A percentile compares a stretch with the other conserved stretches of the same genome.
phyloP scores from a whole-genome alignment of 495 filamentous ascomycete species.

The Xylaria flabelliformis region DNA sequence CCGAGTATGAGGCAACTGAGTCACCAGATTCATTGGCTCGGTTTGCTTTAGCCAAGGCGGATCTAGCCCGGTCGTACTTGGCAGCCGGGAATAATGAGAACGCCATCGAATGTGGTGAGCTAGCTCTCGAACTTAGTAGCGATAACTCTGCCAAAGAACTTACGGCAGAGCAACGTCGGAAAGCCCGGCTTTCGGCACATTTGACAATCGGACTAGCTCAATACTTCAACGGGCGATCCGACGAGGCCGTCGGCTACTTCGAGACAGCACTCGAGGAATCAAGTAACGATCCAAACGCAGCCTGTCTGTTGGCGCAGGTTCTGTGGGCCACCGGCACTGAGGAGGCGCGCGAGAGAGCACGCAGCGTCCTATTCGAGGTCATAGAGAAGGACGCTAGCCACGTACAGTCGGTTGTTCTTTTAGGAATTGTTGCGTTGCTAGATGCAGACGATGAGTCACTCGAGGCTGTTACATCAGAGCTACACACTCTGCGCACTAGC shows the following conservation, averaged over 20 bases:
- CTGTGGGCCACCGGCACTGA: slow-evolving; percentile 89
- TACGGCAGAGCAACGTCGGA: slow-evolving; percentile 59
- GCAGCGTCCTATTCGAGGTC: slow-evolving; percentile 78
- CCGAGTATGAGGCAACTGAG: slow-evolving; percentile 83
- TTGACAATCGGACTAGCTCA: slow-evolving; percentile 83
- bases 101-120: slow-evolving; percentile 75
- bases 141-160: slow-evolving; percentile 63
- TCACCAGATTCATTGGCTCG: slow-evolving; percentile 70
- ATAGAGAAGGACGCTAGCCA: slow-evolving; percentile 76
- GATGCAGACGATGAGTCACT: slow-evolving; percentile 78
- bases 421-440: slow-evolving; percentile 82
- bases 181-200: slow-evolving; percentile 80
- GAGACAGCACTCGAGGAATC: slow-evolving; percentile 82
- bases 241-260: slow-evolving; percentile 77
- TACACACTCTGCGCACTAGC: slow-evolving; percentile 70
- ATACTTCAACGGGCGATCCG: slow-evolving; percentile 69
- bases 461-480: slow-evolving; percentile 80
- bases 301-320: slow-evolving; percentile 86
- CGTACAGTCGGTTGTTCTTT: slow-evolving; percentile 74
- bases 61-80: slow-evolving; percentile 80
- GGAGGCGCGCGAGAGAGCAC: slow-evolving; percentile 73
- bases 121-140: slow-evolving; percentile 72
- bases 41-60: slow-evolving; percentile 85
- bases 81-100: slow-evolving; percentile 66
- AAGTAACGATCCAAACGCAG: slow-evolving; percentile 77